These are phyloP conservation scores for Caryopteris hybrid DNA, from an alignment of 305 asterid species.

Conservation along the genomic window DNA sequence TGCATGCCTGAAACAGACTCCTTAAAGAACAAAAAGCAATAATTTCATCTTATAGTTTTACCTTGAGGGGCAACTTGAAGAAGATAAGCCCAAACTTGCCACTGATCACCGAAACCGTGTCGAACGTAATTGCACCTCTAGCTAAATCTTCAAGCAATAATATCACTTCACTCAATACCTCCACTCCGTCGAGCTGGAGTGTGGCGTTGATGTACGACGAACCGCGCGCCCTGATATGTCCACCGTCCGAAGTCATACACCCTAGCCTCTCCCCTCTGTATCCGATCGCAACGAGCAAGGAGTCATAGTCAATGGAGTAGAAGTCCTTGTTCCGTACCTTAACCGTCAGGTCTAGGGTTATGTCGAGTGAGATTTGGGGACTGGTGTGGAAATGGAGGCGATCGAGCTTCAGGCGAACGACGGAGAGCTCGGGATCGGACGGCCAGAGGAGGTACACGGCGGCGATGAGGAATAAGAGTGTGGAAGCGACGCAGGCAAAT, in stretches of 20 bases:
- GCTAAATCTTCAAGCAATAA: slow-evolving; percentile 61
- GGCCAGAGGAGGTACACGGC: slow-evolving; percentile 64
- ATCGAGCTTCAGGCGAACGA: slow-evolving; percentile 50
- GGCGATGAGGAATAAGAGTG: slow-evolving; percentile 40
- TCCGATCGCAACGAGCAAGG: slow-evolving; percentile 37
- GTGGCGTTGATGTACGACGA: slow-evolving; percentile 63
- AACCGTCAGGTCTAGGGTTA: slow-evolving; percentile 56
- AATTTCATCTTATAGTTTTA: too few species aligned
- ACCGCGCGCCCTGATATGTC: slow-evolving; percentile 56
- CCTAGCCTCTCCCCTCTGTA: slow-evolving; percentile 75
- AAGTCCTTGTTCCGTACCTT: slow-evolving; percentile 64
- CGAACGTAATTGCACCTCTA: slow-evolving; percentile 53
- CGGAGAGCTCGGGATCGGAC: slow-evolving; percentile 63
- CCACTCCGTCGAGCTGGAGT: slow-evolving; percentile 52
- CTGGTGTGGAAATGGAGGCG: slow-evolving; percentile 41
- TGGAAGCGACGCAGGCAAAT: slow-evolving; percentile 27
- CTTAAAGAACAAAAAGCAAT: background rate
- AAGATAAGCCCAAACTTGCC: slow-evolving; percentile 64
- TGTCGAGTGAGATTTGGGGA: slow-evolving; percentile 50
- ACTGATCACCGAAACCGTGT: slow-evolving; percentile 51
- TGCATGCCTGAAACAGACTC: background rate
- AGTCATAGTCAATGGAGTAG: slow-evolving; percentile 52
- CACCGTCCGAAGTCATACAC: slow-evolving; percentile 45
- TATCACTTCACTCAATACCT: slow-evolving; percentile 44
- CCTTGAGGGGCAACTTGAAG: slow-evolving; percentile 68